A percentile compares a stretch with the other conserved stretches of the same genome.
phyloP scores from a whole-genome alignment of 148 eudicot genomes.

The Amaranthus hypochondriacus region DNA sequence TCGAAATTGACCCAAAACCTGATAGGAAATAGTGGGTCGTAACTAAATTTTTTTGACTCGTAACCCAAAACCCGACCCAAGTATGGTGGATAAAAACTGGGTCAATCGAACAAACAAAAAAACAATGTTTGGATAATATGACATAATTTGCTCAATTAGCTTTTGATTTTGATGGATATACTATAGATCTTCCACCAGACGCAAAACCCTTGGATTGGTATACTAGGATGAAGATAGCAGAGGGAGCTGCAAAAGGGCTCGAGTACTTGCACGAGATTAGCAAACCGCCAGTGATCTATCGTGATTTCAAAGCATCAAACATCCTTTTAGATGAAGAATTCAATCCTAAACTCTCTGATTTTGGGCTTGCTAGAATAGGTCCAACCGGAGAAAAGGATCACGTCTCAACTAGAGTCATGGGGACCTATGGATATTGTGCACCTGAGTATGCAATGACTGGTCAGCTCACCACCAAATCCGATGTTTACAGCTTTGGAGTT shows the following conservation, averaged over 20 bases:
- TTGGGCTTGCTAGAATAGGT: constrained; percentile 59
- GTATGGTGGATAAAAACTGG: too few species aligned
- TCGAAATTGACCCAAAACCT: too few species aligned
- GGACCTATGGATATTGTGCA: constrained; percentile 74
- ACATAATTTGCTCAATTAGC: too few species aligned
- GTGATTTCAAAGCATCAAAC: constrained; percentile 73
- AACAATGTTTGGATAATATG: too few species aligned
- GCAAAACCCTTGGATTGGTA: constrained; percentile 59
- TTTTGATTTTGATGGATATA: not conserved
- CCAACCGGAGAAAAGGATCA: constrained; percentile 58
- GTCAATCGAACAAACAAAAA: too few species aligned
- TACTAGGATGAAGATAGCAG: constrained; percentile 69
- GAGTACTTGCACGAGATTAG: constrained; percentile 59
- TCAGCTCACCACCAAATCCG: constrained; percentile 60
- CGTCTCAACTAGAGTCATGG: constrained; percentile 74
- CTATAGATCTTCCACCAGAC: constrained; percentile 41
- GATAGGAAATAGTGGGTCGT: too few species aligned
- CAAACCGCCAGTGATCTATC: constrained; percentile 60
- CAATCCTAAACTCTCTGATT: constrained; percentile 65
- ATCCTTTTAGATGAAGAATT: constrained; percentile 56
- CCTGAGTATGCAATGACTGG: constrained; percentile 75
- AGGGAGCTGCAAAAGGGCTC: constrained; percentile 72
- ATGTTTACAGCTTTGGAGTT: constrained; percentile 75
- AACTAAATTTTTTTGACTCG: too few species aligned
- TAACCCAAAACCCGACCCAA: too few species aligned